Evolutionary conservation across 148 eudicot genomes (phyloP).

Genomic region (Fagopyrum esculentum): DNA sequence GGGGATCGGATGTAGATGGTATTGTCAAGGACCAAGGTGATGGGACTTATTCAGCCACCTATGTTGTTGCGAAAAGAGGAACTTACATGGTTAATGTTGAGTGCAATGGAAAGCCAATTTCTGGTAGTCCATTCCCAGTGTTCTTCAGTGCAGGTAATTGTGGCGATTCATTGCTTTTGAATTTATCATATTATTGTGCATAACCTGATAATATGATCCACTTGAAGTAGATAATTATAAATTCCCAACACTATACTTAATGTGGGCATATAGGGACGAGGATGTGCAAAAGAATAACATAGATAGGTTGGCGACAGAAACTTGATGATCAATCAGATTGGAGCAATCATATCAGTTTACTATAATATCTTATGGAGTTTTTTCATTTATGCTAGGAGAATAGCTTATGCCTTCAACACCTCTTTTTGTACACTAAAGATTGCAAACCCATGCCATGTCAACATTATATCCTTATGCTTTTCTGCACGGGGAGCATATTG

Average conservation of each 20-base stretch:
- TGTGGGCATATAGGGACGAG: neutral
- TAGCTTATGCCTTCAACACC: neutral
- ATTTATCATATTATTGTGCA: neutral
- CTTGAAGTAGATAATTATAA: neutral
- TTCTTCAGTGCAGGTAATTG: slow-evolving; percentile 86
- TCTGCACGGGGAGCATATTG: neutral
- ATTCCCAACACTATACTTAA: neutral
- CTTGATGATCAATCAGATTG: neutral
- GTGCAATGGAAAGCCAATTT: slow-evolving; percentile 76
- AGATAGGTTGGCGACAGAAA: neutral
- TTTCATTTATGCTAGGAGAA: neutral
- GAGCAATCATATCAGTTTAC: neutral
- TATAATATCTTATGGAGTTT: neutral
- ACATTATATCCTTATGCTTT: neutral
- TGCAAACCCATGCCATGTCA: neutral
- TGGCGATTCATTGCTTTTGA: neutral
- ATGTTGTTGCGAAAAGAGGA: slow-evolving; percentile 89
- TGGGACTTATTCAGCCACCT: slow-evolving; percentile 79
- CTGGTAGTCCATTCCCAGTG: slow-evolving; percentile 96
- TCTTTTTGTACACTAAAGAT: neutral
- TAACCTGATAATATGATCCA: neutral
- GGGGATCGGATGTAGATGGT: slow-evolving; percentile 81
- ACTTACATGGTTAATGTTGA: slow-evolving; percentile 90
- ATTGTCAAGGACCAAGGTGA: slow-evolving; percentile 87
- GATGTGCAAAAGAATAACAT: neutral